Conservation (phyloP, 768 basidiomycete species). For the Polyporus arcularius region DNA sequence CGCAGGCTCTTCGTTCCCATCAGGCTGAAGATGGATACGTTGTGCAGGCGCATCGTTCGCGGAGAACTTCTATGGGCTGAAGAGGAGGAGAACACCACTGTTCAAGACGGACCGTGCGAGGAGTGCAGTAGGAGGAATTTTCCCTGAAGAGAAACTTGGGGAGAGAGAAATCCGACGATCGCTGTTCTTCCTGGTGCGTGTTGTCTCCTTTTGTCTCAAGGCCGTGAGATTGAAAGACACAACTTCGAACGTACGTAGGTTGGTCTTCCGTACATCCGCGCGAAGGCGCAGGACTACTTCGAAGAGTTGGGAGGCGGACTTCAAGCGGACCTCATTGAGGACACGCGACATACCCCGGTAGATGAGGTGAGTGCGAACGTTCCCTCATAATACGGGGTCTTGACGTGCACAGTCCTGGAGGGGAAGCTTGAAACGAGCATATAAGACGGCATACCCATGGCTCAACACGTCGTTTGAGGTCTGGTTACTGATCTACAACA, state of each 20-base stretch:
- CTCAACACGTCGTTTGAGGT: conserved; percentile 74
- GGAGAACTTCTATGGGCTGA: conserved; percentile 95
- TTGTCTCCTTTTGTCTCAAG: conserved; percentile 1
- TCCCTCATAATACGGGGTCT: neutral
- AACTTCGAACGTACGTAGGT: conserved; percentile 47
- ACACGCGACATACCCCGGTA: conserved; percentile 44
- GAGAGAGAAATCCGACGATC: conserved; percentile 72
- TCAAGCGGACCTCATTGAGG: conserved; percentile 64
- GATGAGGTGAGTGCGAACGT: conserved; percentile 48
- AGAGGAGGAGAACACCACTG: conserved; percentile 70
- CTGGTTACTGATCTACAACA: conserved; percentile 82
- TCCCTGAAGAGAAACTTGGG: conserved; percentile 65
- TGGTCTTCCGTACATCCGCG: conserved; percentile 84
- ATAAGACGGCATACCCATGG: conserved; percentile 82
- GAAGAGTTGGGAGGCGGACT: conserved; percentile 87
- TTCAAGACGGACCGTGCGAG: conserved; percentile 68
- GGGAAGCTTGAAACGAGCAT: conserved; percentile 57
- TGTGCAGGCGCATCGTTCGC: conserved; percentile 87
- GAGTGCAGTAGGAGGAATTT: conserved; percentile 67
- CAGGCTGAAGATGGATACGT: neutral
- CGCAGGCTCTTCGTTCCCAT: conserved; percentile 28
- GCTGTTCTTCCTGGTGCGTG: conserved; percentile 74
- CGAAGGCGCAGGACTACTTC: conserved; percentile 88
- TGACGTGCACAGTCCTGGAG: conserved; percentile 45
- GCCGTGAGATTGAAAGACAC: neutral